phyloP scores from a whole-genome alignment of 495 filamentous ascomycete genomes.

The Neurospora tetraspora region DNA sequence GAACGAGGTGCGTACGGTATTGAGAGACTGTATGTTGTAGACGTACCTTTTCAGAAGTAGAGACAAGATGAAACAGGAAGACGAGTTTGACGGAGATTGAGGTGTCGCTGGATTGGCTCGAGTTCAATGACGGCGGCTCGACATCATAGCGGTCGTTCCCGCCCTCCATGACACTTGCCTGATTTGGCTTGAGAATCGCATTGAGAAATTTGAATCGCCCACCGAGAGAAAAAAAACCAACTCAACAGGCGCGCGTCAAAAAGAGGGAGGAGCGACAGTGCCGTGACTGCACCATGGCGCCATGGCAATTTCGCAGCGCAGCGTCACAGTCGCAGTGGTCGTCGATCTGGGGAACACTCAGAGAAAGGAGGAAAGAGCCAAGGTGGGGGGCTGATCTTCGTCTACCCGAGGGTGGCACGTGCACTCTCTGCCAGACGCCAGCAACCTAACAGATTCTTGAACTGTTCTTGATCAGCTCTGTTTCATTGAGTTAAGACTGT shows the following conservation, averaged over 20 bases:
- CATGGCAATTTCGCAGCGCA: background rate
- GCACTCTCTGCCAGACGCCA: background rate
- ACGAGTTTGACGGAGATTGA: background rate
- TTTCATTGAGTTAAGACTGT: background rate
- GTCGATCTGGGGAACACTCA: background rate
- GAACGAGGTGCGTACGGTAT: background rate
- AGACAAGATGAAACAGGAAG: background rate
- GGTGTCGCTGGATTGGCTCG: background rate
- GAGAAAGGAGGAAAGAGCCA: background rate
- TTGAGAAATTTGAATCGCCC: no score
- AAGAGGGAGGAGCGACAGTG: background rate
- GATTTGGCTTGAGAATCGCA: background rate
- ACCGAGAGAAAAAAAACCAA: background rate
- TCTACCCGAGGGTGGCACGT: background rate
- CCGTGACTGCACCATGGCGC: background rate
- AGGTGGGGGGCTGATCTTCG: background rate
- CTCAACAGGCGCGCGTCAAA: background rate
- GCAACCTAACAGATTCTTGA: background rate
- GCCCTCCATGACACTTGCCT: background rate
- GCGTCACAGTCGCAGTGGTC: background rate
- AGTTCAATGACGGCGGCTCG: background rate
- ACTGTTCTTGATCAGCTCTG: background rate
- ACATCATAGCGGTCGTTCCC: background rate
- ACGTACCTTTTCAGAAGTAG: background rate
- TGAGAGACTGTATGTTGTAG: no score